Conservation (phyloP, 2,329 filamentous ascomycete genomes). For the Bretziella fagacearum region DNA sequence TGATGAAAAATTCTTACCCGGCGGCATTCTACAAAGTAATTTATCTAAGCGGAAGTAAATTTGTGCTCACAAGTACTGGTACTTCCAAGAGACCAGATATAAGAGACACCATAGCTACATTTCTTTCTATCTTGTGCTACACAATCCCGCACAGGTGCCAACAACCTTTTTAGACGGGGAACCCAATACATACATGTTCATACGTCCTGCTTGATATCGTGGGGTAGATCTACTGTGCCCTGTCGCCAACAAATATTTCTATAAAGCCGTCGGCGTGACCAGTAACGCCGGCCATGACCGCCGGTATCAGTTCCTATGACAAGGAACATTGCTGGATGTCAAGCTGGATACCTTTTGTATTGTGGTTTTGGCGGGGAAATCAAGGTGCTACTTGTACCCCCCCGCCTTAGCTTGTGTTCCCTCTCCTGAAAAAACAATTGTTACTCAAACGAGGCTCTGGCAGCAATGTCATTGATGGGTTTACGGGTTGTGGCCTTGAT, state of each 20-base stretch:
- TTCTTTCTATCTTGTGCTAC: too few species aligned
- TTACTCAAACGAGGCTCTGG: background rate
- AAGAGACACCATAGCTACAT: too few species aligned
- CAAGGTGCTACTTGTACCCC: background rate
- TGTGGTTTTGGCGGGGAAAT: background rate
- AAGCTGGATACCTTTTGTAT: too few species aligned
- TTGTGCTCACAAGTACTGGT: too few species aligned
- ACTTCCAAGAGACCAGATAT: too few species aligned
- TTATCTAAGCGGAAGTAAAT: too few species aligned
- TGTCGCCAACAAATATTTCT: too few species aligned
- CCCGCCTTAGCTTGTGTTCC: background rate
- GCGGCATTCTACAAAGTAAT: background rate
- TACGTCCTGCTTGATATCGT: background rate
- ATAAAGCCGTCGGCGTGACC: background rate
- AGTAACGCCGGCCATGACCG: background rate
- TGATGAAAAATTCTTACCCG: background rate
- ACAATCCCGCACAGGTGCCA: too few species aligned
- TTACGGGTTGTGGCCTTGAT: background rate
- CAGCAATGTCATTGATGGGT: background rate
- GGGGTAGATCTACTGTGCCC: background rate
- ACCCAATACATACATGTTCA: too few species aligned
- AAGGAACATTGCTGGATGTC: too few species aligned
- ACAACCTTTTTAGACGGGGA: too few species aligned
- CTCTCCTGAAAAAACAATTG: background rate
- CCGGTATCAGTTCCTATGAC: background rate